Evolutionary conservation across 2,329 filamentous ascomycete genomes (phyloP), one percentile per base, ranked within the genome.

Genomic region (Cladosporium sp.): DNA sequence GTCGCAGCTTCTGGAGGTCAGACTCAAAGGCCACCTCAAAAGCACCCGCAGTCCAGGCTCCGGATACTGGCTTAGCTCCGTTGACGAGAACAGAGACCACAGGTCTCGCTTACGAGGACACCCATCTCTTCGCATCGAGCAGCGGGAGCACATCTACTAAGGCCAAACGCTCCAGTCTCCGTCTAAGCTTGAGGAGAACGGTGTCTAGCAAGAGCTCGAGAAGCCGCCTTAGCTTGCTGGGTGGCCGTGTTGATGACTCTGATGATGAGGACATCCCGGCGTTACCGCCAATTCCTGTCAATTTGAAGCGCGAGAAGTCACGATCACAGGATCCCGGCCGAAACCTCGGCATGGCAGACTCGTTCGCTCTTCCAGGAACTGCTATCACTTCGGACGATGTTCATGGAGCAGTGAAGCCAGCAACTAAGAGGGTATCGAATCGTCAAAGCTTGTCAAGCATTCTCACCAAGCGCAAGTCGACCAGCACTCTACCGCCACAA

Each of bases 151-250:
- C 45, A 13, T 36, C 39, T 9, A 34, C 34, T 37, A 48, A 34
- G 13, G 9, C 45, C 2, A 48, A 48, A n/a, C 45, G 45, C 12
- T 41, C 27, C 17, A 40, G 45, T 18, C 29, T 24, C 15, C 27
- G 45, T 6, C 13, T 48, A 27, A 48, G 36, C n/a, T n/a, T 48
- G 17, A 36, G 29, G 8, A 24, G 45, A 4, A 32, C 24, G 3
- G 29, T 13, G 9, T 48, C 37, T 4, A 41, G 45, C 45, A 24
- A 48, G 29, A 41, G 45, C 37, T 39, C 43, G n/a, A 47, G 19
- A 15, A 48, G 40, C n/a, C 24, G 45, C 34, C 39, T 48, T 36
- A 48, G 45, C 45, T 48, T 30, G 36, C 27, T 48, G 13, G 37
- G 36, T 22, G 27, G 17, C 38, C 36, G 45, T 5, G 37, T 36